Conservation (phyloP, 495 filamentous ascomycete species). For the Neurospora cerealis region DNA sequence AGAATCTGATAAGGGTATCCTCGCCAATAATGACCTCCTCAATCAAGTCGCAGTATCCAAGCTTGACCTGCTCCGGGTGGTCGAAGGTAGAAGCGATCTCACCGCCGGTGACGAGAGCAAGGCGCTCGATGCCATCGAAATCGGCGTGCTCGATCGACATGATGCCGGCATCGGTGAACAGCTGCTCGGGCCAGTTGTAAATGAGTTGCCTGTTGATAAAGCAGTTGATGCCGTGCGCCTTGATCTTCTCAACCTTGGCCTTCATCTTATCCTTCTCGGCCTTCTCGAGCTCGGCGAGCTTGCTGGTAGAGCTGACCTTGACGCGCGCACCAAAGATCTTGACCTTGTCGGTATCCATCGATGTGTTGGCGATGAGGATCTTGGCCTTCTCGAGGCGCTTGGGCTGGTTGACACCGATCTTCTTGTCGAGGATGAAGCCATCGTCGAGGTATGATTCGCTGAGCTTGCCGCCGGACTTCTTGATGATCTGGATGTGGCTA, state of each 20-base stretch:
- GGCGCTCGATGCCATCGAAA: slow-evolving; percentile 92
- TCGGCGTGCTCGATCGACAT: slow-evolving; percentile 98
- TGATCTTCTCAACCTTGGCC: slow-evolving; percentile 96
- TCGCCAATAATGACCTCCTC: slow-evolving; percentile 98
- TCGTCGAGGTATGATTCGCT: slow-evolving; percentile 95
- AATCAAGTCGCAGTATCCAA: slow-evolving; percentile 89
- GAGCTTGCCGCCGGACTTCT: slow-evolving; percentile 96
- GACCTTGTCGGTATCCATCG: slow-evolving; percentile 99
- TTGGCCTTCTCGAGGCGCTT: slow-evolving; percentile 96
- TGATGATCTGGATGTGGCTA: slow-evolving; percentile 98
- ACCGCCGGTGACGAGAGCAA: slow-evolving; percentile 90
- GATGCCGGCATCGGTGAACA: slow-evolving; percentile 95
- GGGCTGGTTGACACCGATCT: slow-evolving; percentile 96
- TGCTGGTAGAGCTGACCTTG: slow-evolving; percentile 89
- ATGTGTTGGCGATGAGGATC: slow-evolving; percentile 93
- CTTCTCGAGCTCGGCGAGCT: slow-evolving; percentile 93
- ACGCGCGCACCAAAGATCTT: slow-evolving; percentile 97
- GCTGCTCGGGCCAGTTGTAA: slow-evolving; percentile 99
- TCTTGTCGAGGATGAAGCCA: slow-evolving; percentile 97
- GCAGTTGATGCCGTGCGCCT: slow-evolving; percentile 98
- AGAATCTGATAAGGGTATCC: slow-evolving; percentile 94
- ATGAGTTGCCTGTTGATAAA: slow-evolving; percentile 99
- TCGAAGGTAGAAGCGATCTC: slow-evolving; percentile 98
- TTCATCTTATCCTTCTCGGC: slow-evolving; percentile 99
- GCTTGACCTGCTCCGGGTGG: slow-evolving; percentile 92